phyloP scores from a whole-genome alignment of 495 filamentous ascomycete species.

The Lepraria neglecta region DNA sequence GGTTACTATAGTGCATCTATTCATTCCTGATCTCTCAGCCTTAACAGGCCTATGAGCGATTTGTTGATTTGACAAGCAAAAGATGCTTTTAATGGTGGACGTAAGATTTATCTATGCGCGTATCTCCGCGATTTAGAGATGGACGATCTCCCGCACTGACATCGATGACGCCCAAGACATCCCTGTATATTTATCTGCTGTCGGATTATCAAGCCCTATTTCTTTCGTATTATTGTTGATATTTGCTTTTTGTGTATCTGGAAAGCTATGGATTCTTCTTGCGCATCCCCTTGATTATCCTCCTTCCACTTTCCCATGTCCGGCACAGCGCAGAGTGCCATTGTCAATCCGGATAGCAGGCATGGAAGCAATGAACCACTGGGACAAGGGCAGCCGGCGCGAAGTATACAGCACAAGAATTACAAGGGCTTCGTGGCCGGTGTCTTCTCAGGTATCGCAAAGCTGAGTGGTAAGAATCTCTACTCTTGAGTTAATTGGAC shows the following conservation, averaged over 20 bases:
- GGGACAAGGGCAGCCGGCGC: conserved; percentile 22
- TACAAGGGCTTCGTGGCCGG: conserved; percentile 96
- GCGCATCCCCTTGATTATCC: background rate
- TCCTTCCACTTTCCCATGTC: conserved; percentile 8
- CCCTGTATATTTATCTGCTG: background rate
- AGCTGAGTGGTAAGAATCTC: conserved; percentile 63
- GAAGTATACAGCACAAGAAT: conserved; percentile 30
- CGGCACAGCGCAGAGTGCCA: conserved; percentile 13
- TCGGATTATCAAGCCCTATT: conserved; percentile 1
- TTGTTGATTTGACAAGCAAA: background rate
- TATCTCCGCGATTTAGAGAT: conserved; percentile 2
- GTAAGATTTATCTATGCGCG: background rate
- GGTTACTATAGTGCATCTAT: background rate
- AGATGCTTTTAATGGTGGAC: background rate
- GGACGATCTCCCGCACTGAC: conserved; percentile 7
- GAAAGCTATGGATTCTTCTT: background rate
- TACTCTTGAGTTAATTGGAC: background rate
- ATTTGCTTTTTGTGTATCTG: background rate
- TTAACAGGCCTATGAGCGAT: conserved; percentile 2
- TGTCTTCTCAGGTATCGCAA: conserved; percentile 87
- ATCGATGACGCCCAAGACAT: conserved; percentile 3
- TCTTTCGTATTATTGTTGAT: background rate
- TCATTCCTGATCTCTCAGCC: background rate
- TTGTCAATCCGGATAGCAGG: conserved; percentile 22
- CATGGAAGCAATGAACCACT: conserved; percentile 23